Evolutionary conservation across 2,329 filamentous ascomycete species (phyloP), one percentile per base, ranked within the genome.

Genomic region (Kalaharituber pfeilii): DNA sequence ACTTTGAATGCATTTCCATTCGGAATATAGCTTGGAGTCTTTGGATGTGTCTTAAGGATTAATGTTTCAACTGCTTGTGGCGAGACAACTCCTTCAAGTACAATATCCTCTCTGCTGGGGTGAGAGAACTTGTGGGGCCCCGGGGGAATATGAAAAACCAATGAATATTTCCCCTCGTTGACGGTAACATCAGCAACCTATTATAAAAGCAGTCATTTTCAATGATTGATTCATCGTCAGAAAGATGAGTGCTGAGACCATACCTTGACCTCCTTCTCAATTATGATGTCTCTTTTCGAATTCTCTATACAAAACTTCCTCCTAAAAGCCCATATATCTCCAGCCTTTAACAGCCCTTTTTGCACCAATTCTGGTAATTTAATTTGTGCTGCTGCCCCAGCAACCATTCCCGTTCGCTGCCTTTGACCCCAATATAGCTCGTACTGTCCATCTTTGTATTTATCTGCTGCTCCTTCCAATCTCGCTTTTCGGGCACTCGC

Each of bases 1-100:
- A 52, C 57, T 50, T 61, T 61, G n/a, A 53, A 61, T 3, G 59
- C 56, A 20, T 61, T 61, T 24, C 59, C 59, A 42, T 61, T 60
- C 1, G 59, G 58, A 13, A 60, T 52, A 22, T 56, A 57, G 6
- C 44, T 20, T 4, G 56, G 54, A 8, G 49, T 49, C 4, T 49
- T 53, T 2, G 56, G 54, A 53, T 61, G 52, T 20, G 58, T 56
- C 28, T 50, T 57, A 7, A 56, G 52, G 9, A 61, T 30, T 13
- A 56, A 44, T 2, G 30, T 51, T 33, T 61, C 59, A 22, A 61
- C 49, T n/a, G 58, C 55, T 8, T 50, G 53, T 7, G 56, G 49
- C 5, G 54, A 57, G 24, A 56, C 26, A 9, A 60, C 54, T 15
- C 33, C 45, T 3, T 44, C 44, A 28, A 59, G 49, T 11, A 50